These are phyloP conservation scores for Blastobotrys americana DNA, from an alignment of 805 yeast genomes.

Conservation along the genomic window DNA sequence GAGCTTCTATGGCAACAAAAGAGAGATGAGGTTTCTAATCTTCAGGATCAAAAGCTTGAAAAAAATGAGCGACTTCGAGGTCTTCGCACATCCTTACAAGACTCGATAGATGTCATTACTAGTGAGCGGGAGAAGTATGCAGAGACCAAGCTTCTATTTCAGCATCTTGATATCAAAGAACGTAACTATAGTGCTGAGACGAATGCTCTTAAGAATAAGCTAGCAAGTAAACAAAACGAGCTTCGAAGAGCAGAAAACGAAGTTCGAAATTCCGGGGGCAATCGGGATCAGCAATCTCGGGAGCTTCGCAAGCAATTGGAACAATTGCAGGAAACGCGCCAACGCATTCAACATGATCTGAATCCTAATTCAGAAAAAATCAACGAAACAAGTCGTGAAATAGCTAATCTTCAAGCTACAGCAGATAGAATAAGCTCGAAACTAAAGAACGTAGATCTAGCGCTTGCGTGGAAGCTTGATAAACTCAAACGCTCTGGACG, in stretches of 20 bases:
- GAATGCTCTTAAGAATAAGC: not conserved
- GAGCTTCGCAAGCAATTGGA: constrained; percentile 1
- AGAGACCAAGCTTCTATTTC: not conserved
- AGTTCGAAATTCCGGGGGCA: constrained; percentile 16
- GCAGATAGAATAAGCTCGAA: not conserved
- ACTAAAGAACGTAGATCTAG: constrained; percentile 8
- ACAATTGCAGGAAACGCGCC: constrained; percentile 5
- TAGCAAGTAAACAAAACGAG: not conserved
- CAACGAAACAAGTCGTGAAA: not conserved
- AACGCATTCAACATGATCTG: constrained; percentile 1
- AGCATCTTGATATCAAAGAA: constrained; percentile 14
- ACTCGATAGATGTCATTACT: not conserved
- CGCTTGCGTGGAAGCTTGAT: constrained; percentile 16
- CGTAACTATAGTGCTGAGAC: constrained; percentile 2
- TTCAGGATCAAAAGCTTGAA: constrained; percentile 4
- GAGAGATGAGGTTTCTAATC: not conserved
- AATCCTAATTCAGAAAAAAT: not conserved
- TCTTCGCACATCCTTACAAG: not conserved
- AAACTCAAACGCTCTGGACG: constrained; percentile 12
- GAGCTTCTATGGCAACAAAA: constrained; percentile 2
- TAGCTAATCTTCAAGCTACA: not conserved
- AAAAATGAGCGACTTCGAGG: not conserved
- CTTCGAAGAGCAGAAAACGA: constrained; percentile 21
- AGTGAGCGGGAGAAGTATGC: not conserved
- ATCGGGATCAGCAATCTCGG: constrained; percentile 1